Base-by-base conservation (phyloP, 2,329 filamentous ascomycete species). In the Fusarium sororula region DNA sequence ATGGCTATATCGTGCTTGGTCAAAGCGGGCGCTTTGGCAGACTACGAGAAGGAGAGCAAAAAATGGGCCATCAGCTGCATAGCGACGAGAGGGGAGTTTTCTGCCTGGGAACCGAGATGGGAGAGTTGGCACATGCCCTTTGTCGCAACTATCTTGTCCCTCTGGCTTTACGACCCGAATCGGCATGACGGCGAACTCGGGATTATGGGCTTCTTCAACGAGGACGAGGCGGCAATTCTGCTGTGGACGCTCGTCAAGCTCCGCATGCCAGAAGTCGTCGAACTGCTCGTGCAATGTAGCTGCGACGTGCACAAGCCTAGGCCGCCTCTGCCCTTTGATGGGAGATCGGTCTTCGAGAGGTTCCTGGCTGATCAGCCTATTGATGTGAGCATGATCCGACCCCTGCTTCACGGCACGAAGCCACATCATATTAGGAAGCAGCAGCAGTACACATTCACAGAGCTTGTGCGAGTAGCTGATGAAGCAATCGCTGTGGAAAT, bases 41-140 rank as follows among this genome's bases (percentile, higher is more conserved):
- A 70, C 13, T 73, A 75, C 13, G 75, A 78, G 50, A 47, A 38
- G 8, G 67, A 66, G 18, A 74, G 62, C 14, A 71, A 61, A 3
- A 39, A 66, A 20, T 76, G 72, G 66, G 75, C 74, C 3, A 38
- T 78, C 14, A 47, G 59, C 22, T 65, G 66, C 20, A 66, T 78
- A 32, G 47, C n/a, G 48, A 61, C 28, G 30, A 66, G 56, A 32
- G 48, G 28, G 18, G 37, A 44, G 5, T 39, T 42, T 3, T 18
- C 54, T 6, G 17, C 18, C 53, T 60, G n/a, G 5, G 35, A 9
- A 12, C 51, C 55, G 10, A 18, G 14, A 10, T 77, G 71, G 76
- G 37, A 68, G 17, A 26, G 44, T 7, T 74, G 68, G 61, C 63
- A 76, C 7, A 66, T 76, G 5, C 62, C 68, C 5, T 73, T 75